phyloP scores from a whole-genome alignment of 306 rosid genomes.

The Pterocarpus santalinus region DNA sequence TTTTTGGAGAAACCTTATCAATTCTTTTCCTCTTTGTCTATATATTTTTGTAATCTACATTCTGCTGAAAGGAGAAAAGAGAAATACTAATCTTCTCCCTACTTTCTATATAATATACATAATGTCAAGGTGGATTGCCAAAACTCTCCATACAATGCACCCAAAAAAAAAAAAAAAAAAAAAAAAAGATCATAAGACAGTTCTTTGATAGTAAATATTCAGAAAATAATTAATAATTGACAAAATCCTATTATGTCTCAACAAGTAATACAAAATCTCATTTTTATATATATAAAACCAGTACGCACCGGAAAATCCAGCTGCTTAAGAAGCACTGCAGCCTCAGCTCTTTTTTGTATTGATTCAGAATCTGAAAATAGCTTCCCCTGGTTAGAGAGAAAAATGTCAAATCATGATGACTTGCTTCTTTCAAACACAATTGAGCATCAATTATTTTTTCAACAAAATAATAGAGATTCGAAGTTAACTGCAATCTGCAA shows the following conservation, averaged over 20 bases:
- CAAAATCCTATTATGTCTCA: slow-evolving; percentile 18
- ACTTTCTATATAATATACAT: neutral
- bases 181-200: neutral
- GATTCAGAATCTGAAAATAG: slow-evolving; percentile 93
- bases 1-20: no score
- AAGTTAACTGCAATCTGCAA: slow-evolving; percentile 7
- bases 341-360: slow-evolving; percentile 93
- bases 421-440: slow-evolving; percentile 1
- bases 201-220: slow-evolving; percentile 28
- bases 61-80: neutral
- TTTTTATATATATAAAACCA: slow-evolving; percentile 1
- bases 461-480: slow-evolving; percentile 32
- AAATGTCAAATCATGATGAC: slow-evolving; percentile 46
- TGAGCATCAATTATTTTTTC: slow-evolving; percentile 9
- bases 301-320: slow-evolving; percentile 84
- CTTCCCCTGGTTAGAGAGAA: slow-evolving; percentile 71
- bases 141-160: slow-evolving; percentile 26
- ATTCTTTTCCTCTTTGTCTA: no score
- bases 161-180: neutral
- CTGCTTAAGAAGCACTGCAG: slow-evolving; percentile 95
- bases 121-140: slow-evolving; percentile 8
- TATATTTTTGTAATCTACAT: neutral
- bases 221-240: slow-evolving; percentile 34
- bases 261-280: slow-evolving; percentile 18
- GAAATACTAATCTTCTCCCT: neutral